Conservation (phyloP, 2,329 filamentous ascomycete genomes). For the Penicillium verrucosum region DNA sequence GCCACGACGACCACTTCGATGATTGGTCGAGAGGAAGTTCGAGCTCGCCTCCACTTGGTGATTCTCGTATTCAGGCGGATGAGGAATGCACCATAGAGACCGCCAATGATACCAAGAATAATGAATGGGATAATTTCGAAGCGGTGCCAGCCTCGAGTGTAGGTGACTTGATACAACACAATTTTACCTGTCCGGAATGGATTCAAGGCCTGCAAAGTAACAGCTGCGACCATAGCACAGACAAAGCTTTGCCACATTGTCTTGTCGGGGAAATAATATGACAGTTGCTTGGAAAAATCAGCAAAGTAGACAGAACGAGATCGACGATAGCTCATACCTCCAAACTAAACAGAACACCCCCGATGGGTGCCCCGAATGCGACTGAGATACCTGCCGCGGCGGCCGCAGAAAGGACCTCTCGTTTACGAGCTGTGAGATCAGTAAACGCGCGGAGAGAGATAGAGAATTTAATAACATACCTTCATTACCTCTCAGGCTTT, state of each 20-base stretch:
- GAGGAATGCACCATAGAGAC: slow-evolving; percentile 91
- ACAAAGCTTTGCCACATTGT: slow-evolving; percentile 99
- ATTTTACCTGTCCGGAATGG: slow-evolving; percentile 94
- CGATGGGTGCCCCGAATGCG: slow-evolving; percentile 89
- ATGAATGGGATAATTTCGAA: slow-evolving; percentile 91
- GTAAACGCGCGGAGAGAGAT: neutral
- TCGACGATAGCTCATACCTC: slow-evolving; percentile 53
- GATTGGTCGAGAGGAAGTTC: slow-evolving; percentile 69
- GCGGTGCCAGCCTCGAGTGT: slow-evolving; percentile 85
- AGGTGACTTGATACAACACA: slow-evolving; percentile 92
- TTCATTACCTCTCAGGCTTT: slow-evolving; percentile 80
- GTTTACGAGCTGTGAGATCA: slow-evolving; percentile 68
- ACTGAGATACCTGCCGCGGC: slow-evolving; percentile 91
- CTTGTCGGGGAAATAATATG: slow-evolving; percentile 97
- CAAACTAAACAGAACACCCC: slow-evolving; percentile 91
- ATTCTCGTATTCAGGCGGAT: slow-evolving; percentile 92
- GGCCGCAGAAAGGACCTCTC: slow-evolving; percentile 88
- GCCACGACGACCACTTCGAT: slow-evolving; percentile 77
- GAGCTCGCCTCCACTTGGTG: slow-evolving; percentile 72
- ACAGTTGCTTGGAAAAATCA: slow-evolving; percentile 67
- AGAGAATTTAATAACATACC: slow-evolving; percentile 49
- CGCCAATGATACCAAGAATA: slow-evolving; percentile 80
- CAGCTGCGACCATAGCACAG: slow-evolving; percentile 96
- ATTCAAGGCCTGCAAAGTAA: slow-evolving; percentile 87
- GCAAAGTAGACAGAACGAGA: neutral